Conservation (phyloP, 2,329 filamentous ascomycete genomes). For the Alternaria triticina region DNA sequence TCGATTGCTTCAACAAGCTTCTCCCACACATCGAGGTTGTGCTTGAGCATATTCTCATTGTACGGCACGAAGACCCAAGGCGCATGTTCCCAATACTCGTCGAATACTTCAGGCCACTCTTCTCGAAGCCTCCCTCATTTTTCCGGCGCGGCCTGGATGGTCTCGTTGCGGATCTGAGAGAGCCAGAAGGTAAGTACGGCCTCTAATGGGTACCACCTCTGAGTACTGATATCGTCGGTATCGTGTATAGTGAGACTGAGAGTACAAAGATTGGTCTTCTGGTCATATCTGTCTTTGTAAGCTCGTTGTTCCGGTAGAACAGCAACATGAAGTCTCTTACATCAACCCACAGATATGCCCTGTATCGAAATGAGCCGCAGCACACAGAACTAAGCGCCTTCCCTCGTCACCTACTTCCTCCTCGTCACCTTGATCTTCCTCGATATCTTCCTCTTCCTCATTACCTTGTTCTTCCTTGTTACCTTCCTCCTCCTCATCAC, state of each 20-base stretch:
- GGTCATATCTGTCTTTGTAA: neutral
- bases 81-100: neutral
- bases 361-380: neutral
- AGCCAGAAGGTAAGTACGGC: neutral
- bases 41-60: neutral
- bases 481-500: neutral
- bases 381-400: neutral
- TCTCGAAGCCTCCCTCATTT: neutral
- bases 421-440: too few species aligned
- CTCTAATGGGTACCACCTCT: neutral
- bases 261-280: neutral
- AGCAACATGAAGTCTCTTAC: neutral
- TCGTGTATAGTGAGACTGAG: neutral
- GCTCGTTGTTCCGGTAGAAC: neutral
- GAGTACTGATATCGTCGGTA: neutral
- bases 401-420: neutral
- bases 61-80: neutral
- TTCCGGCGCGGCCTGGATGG: neutral
- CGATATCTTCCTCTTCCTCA: too few species aligned
- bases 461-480: too few species aligned
- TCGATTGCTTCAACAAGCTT: neutral
- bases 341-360: neutral
- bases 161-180: neutral
- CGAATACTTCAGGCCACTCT: neutral
- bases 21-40: neutral